These are phyloP conservation scores for Polytolypa hystricis DNA, from an alignment of 2,329 filamentous ascomycete species.

Conservation along the genomic window DNA sequence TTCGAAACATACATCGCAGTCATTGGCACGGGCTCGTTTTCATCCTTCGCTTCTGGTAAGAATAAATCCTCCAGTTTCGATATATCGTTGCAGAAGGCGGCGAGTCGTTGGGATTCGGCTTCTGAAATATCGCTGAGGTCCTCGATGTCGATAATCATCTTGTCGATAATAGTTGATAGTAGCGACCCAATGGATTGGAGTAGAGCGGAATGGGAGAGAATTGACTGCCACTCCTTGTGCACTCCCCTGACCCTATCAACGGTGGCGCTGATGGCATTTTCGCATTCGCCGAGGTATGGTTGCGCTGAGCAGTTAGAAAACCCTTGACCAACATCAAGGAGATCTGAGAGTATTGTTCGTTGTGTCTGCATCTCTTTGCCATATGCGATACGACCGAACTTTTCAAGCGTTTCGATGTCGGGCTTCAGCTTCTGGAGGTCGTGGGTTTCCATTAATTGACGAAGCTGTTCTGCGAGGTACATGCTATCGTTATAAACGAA, in stretches of 20 bases:
- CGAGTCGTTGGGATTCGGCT: slow-evolving; percentile 49
- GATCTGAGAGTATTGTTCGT: slow-evolving; percentile 49
- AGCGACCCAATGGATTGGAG: slow-evolving; percentile 52
- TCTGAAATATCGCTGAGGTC: slow-evolving; percentile 55
- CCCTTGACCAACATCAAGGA: slow-evolving; percentile 52
- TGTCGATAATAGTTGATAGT: slow-evolving; percentile 45
- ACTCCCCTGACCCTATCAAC: slow-evolving; percentile 48
- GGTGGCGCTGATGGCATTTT: slow-evolving; percentile 47
- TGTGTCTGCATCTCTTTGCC: slow-evolving; percentile 55
- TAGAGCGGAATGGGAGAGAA: slow-evolving; percentile 49
- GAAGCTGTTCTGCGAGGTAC: slow-evolving; percentile 45
- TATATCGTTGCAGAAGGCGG: slow-evolving; percentile 45
- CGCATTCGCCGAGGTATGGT: slow-evolving; percentile 49
- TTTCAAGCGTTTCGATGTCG: slow-evolving; percentile 46
- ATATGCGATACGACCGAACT: slow-evolving; percentile 51
- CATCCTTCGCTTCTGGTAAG: slow-evolving; percentile 30
- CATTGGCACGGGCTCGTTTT: slow-evolving; percentile 35
- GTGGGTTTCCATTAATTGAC: slow-evolving; percentile 36
- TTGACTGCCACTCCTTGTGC: slow-evolving; percentile 44
- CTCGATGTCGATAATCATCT: slow-evolving; percentile 51
- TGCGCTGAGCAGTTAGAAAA: slow-evolving; percentile 49
- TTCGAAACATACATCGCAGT: slow-evolving; percentile 51
- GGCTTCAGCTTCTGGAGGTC: slow-evolving; percentile 39
- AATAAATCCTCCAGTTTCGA: slow-evolving; percentile 48
- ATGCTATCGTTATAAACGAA: slow-evolving; percentile 55